phyloP scores from a whole-genome alignment of 495 filamentous ascomycete genomes.

The Trichoderma parareesei region DNA sequence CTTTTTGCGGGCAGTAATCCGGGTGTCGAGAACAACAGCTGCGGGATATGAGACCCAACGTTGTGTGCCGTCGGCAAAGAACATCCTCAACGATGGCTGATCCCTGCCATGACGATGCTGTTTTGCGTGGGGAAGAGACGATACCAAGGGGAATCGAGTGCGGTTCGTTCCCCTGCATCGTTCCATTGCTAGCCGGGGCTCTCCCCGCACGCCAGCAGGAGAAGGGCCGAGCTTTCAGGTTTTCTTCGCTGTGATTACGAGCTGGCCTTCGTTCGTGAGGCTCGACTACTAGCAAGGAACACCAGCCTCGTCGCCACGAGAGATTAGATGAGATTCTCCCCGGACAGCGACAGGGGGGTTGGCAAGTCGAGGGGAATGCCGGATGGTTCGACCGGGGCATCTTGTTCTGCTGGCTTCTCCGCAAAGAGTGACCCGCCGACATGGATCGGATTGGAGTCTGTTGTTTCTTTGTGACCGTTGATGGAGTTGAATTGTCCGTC shows the following conservation, averaged over 20 bases:
- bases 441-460: conserved; percentile 1
- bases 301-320: neutral
- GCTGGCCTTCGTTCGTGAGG: neutral
- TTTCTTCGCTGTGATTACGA: neutral
- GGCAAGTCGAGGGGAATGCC: neutral
- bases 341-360: neutral
- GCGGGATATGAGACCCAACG: neutral
- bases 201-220: conserved; percentile 1
- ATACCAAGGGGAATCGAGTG: neutral
- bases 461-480: neutral
- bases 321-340: conserved; percentile 1
- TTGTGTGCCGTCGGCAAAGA: neutral
- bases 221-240: neutral
- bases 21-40: neutral
- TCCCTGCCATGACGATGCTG: neutral
- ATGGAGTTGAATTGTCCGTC: neutral
- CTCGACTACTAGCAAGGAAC: too few relatives aligned
- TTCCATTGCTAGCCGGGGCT: conserved; percentile 2
- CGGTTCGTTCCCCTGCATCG: neutral
- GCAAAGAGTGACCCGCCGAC: neutral
- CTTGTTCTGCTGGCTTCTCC: neutral
- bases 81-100: too few relatives aligned
- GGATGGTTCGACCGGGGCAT: neutral
- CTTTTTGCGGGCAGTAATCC: neutral
- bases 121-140: neutral